Conservation (phyloP, 768 basidiomycete genomes). For the Mycena metata region DNA sequence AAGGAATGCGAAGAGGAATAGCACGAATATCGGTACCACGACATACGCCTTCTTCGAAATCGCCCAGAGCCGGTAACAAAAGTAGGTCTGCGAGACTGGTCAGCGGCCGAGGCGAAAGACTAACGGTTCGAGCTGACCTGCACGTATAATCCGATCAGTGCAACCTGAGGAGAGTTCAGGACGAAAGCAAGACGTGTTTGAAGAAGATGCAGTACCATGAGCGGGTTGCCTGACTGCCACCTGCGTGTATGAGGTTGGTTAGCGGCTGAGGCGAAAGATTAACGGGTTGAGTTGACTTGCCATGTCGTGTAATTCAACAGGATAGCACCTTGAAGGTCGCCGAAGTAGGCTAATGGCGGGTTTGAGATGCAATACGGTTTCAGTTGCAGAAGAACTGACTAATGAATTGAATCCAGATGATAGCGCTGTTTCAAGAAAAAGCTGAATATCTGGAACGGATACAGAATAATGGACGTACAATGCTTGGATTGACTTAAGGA, state of each 20-base stretch:
- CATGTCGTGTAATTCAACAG: constrained; percentile 48
- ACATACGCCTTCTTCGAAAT: constrained; percentile 45
- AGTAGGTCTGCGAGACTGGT: too few relatives aligned
- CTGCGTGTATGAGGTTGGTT: too few relatives aligned
- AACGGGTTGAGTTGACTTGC: too few relatives aligned
- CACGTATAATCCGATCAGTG: constrained; percentile 49
- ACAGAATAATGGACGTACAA: constrained; percentile 41
- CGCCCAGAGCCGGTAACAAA: constrained; percentile 47
- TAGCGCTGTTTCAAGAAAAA: constrained; percentile 40
- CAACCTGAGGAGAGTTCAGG: constrained; percentile 40
- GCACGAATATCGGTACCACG: constrained; percentile 39
- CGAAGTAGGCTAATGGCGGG: constrained; percentile 36
- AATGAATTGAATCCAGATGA: constrained; percentile 49
- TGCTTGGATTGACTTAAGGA: constrained; percentile 48
- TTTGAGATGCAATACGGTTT: too few relatives aligned
- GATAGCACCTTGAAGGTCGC: constrained; percentile 47
- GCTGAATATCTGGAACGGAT: neutral
- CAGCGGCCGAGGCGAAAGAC: too few relatives aligned
- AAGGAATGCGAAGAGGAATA: constrained; percentile 47
- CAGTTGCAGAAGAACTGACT: too few relatives aligned
- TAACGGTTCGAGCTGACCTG: too few relatives aligned
- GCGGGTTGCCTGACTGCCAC: constrained; percentile 49
- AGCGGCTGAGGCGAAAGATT: too few relatives aligned
- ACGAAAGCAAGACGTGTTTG: neutral
- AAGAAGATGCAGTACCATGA: constrained; percentile 43